Evolutionary conservation across 73 alveolate genomes (phyloP), one percentile per base, ranked within the genome.

Genomic region (Paramecium bursaria): DNA sequence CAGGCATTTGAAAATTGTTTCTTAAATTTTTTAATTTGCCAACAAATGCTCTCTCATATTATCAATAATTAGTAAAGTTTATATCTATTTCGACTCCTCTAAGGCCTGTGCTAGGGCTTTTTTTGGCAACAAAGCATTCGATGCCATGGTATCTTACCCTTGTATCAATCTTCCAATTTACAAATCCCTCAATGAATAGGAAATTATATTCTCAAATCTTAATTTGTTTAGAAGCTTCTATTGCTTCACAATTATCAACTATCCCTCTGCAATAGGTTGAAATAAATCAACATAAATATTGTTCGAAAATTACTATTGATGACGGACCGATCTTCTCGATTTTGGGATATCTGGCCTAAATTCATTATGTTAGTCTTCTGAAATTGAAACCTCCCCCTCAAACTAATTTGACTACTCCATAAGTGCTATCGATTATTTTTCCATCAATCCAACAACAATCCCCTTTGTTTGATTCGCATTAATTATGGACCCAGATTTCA

Each of bases 201-300:
- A 67, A 11, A 67, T 42, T 15, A 67, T 67, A 2, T 67, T 9
- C 33, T 67, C 82, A 11, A 35, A 67, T 11, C 27, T 31, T 23
- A 67, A 67, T 25, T 31, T 67, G 13, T 19, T 67, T 39, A 67
- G 14, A 2, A 67, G 42, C 39, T 67, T 47, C 44, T 67, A 21
- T 39, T 42, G 46, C 44, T 67, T 67, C 15, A 67, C 22, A 21
- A 39, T 31, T 7, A 67, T 35, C 39, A 67, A 30, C 44, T 67
- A 44, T 17, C 82, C 82, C 33, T 39, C 26, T 22, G 82, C 44
- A 13, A 67, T 67, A 2, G 82, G 82, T 21, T 67, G 82, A 35
- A 67, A 67, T 27, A 67, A 47, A 42, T 67, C 82, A 14, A 67
- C 44, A 35, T 14, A 67, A 14, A 67, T 47, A 39, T 67, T 67